A percentile compares a stretch with the other conserved stretches of the same genome.
Conservation (phyloP, 73 alveolate genomes). For the Blepharisma stoltei region DNA sequence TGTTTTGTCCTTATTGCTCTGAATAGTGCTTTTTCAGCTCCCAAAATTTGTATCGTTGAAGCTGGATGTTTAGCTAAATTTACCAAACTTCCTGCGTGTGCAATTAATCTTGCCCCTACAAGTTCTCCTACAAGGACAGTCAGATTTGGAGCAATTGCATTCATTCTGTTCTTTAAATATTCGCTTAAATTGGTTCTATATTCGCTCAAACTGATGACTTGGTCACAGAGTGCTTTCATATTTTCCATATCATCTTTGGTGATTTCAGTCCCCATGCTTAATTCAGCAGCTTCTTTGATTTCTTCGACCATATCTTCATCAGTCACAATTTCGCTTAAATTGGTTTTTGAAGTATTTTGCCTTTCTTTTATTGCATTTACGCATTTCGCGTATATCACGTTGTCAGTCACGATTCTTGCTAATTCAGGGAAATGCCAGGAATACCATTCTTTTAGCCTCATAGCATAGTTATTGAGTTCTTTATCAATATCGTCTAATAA, state of each 20-base stretch:
- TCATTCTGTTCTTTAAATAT: conserved; percentile 95
- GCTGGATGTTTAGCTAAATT: conserved; percentile 99
- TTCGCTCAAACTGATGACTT: conserved; percentile 88
- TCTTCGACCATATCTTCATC: conserved; percentile 89
- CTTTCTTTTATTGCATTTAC: conserved; percentile 89
- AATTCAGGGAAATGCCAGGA: conserved; percentile 99
- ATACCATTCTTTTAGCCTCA: conserved; percentile 99
- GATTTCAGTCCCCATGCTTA: conserved; percentile 99
- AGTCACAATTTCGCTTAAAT: conserved; percentile 70
- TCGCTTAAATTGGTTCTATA: conserved; percentile 80
- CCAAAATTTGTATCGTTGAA: conserved; percentile 97
- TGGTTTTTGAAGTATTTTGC: conserved; percentile 58
- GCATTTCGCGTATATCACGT: conserved; percentile 95
- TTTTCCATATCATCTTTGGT: conserved; percentile 87
- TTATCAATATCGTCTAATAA: conserved; percentile 97
- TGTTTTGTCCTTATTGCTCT: conserved; percentile 93
- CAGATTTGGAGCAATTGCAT: conserved; percentile 99
- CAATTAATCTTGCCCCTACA: conserved; percentile 99
- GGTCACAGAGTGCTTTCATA: conserved; percentile 80
- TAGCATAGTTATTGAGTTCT: conserved; percentile 99
- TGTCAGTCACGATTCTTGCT: conserved; percentile 97
- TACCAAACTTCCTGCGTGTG: conserved; percentile 98
- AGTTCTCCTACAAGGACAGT: conserved; percentile 99
- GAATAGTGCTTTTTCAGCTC: conserved; percentile 87
- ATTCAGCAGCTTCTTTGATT: conserved; percentile 92